Base-by-base conservation (phyloP, 2,329 filamentous ascomycete genomes). In the Fonsecaea nubica region DNA sequence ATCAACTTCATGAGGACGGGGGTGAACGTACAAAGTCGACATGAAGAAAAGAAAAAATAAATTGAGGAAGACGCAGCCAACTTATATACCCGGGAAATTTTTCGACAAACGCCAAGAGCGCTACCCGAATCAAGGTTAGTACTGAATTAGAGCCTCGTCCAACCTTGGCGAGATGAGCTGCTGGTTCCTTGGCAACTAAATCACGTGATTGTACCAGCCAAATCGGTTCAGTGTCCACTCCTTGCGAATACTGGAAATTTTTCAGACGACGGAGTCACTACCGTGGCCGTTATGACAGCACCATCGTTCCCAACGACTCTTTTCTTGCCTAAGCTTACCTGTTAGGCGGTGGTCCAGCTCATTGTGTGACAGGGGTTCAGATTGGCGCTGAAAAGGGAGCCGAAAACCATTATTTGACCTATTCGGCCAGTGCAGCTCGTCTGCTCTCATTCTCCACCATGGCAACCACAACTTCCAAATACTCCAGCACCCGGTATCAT, bases 21-120 rank as follows among this genome's bases (percentile, higher is more conserved):
- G 55, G 68, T 50, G 77, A 77, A 72, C 72, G 79, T 75, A 78
- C 79, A 80, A 78, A 80, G 77, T 80, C 79, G 79, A 50, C 77
- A 78, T 80, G 71, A 76, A 70, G 67, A 71, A 72, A 69, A 77
- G 45, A 76, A 74, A 75, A 69, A 75, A 75, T 74, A 64, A 67
- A 30, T 35, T 55, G 54, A 60, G 21, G 52, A 30, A 66, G 64
- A 42, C 45, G 30, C 59, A 53, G 55, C 15, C 13, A 55, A 9
- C 12, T 33, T 55, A 35, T 55, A 53, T 35, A 21, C 40, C 30
- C 45, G 12, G 54, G 48, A 45, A 21, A 63, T 63, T 45, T 62
- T 61, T 38, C 4, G 36, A 9, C 12, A 7, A 12, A 25, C 57
- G 36, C 40, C 48, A 55, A 58, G 57, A 21, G 6, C 30, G 6